These are phyloP conservation scores for Kodamaea arcana DNA, from an alignment of 1,139 yeast genomes.

Conservation along the genomic window DNA sequence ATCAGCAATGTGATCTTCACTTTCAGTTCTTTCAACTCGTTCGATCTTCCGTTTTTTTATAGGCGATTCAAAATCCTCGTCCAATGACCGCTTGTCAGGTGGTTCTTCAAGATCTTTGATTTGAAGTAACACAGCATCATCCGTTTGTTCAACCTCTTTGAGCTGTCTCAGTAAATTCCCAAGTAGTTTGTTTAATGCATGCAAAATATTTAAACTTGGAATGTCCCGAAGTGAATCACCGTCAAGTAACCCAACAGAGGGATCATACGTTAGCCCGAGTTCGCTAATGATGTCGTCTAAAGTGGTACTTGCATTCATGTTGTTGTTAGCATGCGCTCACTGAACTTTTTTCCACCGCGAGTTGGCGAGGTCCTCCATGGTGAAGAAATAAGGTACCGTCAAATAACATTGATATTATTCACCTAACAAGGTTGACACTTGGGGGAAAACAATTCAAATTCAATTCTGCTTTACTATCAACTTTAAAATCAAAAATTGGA, in stretches of 20 bases:
- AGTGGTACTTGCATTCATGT: conserved; percentile 30
- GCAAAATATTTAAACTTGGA: conserved; percentile 45
- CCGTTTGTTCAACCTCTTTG: conserved; percentile 43
- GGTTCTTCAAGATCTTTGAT: conserved; percentile 11
- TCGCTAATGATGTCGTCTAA: conserved; percentile 52
- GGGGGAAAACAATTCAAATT: too few species aligned
- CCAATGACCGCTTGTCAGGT: conserved; percentile 5
- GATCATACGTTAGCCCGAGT: conserved; percentile 53
- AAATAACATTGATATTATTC: too few species aligned
- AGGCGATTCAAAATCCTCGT: conserved; percentile 6
- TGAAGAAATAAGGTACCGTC: too few species aligned
- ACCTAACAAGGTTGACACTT: too few species aligned
- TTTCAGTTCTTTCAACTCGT: conserved; percentile 6
- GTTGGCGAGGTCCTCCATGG: too few species aligned
- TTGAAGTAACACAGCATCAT: conserved; percentile 31
- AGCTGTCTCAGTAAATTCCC: conserved; percentile 48
- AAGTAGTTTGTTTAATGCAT: conserved; percentile 44
- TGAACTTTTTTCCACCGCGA: too few species aligned
- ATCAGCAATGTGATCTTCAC: conserved; percentile 5
- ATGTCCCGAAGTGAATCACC: conserved; percentile 51
- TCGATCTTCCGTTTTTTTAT: conserved; percentile 8
- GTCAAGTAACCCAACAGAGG: conserved; percentile 54
- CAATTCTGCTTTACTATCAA: too few species aligned
- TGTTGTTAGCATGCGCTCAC: neutral
- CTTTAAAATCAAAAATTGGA: too few species aligned